Base-by-base conservation (phyloP, 2,329 filamentous ascomycete genomes). In the Cercospora canescens region DNA sequence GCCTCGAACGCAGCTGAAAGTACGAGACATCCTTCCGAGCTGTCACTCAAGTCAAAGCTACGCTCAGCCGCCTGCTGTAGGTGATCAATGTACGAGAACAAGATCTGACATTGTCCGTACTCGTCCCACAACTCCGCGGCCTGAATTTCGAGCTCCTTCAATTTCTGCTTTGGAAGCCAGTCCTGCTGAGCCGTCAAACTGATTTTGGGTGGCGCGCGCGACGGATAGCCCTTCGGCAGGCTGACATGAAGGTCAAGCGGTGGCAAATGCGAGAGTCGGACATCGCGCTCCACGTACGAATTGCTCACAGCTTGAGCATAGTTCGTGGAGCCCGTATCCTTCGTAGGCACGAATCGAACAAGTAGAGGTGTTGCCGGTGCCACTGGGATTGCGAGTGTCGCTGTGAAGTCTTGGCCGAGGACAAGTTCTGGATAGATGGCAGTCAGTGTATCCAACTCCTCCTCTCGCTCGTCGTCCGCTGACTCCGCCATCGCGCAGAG, bases 351-450 rank as follows among this genome's bases (percentile, higher is more conserved):
- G 62, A 77, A 77, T 32, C 75, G 74, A 18, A 76, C 67, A 14
- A 78, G 78, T n/a, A 88, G 77, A 7, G 86, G 85, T 60, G 79
- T 78, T 8, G 82, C 76, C 3, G 87, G 87, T 30, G 84, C 80
- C 30, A 89, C 84, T 6, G 83, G 80, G 18, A 90, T 75, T 24
- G 87, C 82, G 56, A 90, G 79, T 4, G 80, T 81, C 1, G 85
- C 86, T 63, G 78, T 77, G 71, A 83, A 86, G 8, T 73, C 71
- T 8, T 81, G 73, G 61, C 87, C 81, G 65, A 85, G 75, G 34
- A 79, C 76, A 18, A 89, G 82, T 76, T 90, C 87, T 1, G 87
- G 87, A 66, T 82, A 90, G 64, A 90, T 90, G 58, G 87, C 86
- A 52, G 82, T 81, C 64, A 90, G 82, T 26, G 87, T 83, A 9